A percentile compares a stretch with the other conserved stretches of the same genome.
These are phyloP conservation scores for Inga oerstediana DNA, from an alignment of 306 rosid genomes.

Conservation along the genomic window DNA sequence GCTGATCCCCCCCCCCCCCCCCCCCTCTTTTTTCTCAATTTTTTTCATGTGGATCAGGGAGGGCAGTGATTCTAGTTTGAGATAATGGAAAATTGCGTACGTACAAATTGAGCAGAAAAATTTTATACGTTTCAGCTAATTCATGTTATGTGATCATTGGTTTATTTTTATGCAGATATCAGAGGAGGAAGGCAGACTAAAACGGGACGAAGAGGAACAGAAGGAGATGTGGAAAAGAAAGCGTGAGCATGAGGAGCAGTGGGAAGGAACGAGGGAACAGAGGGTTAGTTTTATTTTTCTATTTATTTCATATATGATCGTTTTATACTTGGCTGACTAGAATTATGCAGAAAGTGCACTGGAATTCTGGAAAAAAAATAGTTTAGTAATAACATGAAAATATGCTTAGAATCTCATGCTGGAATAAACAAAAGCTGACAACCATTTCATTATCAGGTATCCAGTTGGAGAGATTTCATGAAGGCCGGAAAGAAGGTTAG, in stretches of 20 bases:
- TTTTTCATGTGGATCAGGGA: slow-evolving; percentile 14
- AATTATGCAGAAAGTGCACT: not conserved
- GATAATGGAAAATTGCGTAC: slow-evolving; percentile 16
- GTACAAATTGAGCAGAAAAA: not conserved
- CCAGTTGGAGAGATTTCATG: slow-evolving; percentile 99
- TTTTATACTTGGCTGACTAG: slow-evolving; percentile 3
- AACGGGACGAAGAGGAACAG: slow-evolving; percentile 91
- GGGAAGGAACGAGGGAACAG: slow-evolving; percentile 99
- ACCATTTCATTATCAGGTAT: slow-evolving; percentile 64
- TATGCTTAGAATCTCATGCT: no score
- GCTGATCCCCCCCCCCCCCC: not conserved
- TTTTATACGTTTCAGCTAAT: slow-evolving; percentile 10
- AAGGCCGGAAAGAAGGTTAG: slow-evolving; percentile 98
- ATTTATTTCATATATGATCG: slow-evolving; percentile 23
- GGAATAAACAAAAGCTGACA: not conserved
- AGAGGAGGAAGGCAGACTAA: slow-evolving; percentile 98
- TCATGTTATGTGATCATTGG: slow-evolving; percentile 25
- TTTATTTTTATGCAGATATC: slow-evolving; percentile 68
- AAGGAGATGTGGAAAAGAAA: slow-evolving; percentile 99
- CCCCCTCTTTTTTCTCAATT: no score
- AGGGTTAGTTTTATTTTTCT: slow-evolving; percentile 78
- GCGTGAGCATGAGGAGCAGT: slow-evolving; percentile 96
- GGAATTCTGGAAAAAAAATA: not conserved
- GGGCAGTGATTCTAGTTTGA: not conserved
- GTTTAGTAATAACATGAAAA: not conserved